A percentile compares a stretch with the other conserved stretches of the same genome.
These are phyloP conservation scores for Boletus bicolor DNA, from an alignment of 768 basidiomycete genomes.

Conservation along the genomic window DNA sequence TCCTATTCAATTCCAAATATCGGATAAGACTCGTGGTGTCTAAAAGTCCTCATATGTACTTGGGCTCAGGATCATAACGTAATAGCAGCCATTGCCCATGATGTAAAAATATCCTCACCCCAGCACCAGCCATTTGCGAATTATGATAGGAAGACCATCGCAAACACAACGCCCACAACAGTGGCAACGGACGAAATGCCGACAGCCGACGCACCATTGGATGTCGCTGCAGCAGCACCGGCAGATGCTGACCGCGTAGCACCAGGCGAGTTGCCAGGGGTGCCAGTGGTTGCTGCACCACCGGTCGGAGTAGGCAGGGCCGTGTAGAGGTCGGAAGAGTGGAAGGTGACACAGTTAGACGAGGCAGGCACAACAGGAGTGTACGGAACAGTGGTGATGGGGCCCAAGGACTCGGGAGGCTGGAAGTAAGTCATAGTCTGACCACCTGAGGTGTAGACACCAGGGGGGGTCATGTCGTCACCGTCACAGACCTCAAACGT, in stretches of 20 bases:
- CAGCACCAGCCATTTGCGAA: neutral
- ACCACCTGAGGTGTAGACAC: conserved; percentile 44
- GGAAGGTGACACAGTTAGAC: conserved; percentile 41
- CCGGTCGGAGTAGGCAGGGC: conserved; percentile 15
- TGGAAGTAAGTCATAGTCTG: conserved; percentile 43
- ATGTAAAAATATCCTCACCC: neutral
- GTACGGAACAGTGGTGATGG: conserved; percentile 46
- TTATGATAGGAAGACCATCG: conserved; percentile 36
- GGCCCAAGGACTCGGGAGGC: conserved; percentile 45
- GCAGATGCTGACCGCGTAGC: conserved; percentile 16
- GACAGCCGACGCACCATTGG: conserved; percentile 19
- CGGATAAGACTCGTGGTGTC: neutral
- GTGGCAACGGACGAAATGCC: conserved; percentile 32
- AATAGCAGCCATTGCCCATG: neutral
- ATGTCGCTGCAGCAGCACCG: conserved; percentile 15
- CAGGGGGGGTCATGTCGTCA: conserved; percentile 62
- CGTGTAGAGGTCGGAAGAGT: conserved; percentile 36
- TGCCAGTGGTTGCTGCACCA: neutral
- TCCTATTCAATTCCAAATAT: neutral
- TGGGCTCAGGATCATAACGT: neutral
- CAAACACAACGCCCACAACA: conserved; percentile 32
- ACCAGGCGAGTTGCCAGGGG: neutral
- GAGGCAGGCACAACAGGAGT: conserved; percentile 37
- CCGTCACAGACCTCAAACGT: conserved; percentile 64
- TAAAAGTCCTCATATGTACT: neutral